Evolutionary conservation across 768 basidiomycete genomes (phyloP).

Genomic region (Hebeloma cylindrosporum): DNA sequence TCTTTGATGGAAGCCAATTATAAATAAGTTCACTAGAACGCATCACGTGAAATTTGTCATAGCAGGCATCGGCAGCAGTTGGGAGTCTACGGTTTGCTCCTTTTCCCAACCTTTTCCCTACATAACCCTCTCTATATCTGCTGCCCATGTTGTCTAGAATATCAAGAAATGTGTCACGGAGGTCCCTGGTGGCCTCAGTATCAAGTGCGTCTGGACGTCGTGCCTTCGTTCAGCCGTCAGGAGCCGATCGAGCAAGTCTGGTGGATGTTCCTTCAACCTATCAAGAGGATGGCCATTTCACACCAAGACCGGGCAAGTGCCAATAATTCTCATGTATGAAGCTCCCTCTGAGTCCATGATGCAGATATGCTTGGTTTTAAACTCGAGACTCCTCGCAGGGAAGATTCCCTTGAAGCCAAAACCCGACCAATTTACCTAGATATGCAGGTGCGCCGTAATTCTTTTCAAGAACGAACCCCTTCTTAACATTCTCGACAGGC

Average conservation of each 20-base stretch:
- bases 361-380: conserved; percentile 91
- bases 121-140: conserved; percentile 5
- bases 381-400: conserved; percentile 61
- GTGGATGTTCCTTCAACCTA: conserved; percentile 78
- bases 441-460: conserved; percentile 70
- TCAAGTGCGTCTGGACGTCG: conserved; percentile 40
- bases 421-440: conserved; percentile 94
- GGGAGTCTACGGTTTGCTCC: conserved; percentile 7
- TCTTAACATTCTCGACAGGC: conserved; percentile 51
- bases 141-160: conserved; percentile 59
- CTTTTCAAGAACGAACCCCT: not conserved
- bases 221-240: conserved; percentile 77
- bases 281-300: conserved; percentile 65
- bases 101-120: conserved; percentile 6
- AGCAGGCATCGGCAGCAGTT: conserved; percentile 10
- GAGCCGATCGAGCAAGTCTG: conserved; percentile 78
- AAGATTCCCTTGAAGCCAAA: conserved; percentile 57
- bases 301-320: conserved; percentile 64
- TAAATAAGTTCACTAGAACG: not conserved
- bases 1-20: too few relatives aligned
- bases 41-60: too few relatives aligned
- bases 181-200: conserved; percentile 28
- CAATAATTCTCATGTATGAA: not conserved
- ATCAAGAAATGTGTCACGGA: conserved; percentile 40
- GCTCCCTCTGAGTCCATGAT: conserved; percentile 9